Evolutionary conservation across 2,329 filamentous ascomycete genomes (phyloP).

Genomic region (Leptographium procerum): DNA sequence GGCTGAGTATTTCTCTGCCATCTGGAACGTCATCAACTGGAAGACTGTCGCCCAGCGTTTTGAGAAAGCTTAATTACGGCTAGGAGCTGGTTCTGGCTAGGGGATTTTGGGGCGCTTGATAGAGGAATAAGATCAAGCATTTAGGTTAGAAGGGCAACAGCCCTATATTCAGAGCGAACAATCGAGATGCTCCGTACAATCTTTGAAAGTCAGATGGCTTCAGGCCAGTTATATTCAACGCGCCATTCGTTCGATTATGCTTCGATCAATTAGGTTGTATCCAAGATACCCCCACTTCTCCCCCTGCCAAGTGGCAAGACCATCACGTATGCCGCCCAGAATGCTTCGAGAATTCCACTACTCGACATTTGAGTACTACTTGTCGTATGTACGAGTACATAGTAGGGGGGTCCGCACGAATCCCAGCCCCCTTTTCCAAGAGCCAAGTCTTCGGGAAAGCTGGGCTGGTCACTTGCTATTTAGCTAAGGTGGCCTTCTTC

Average conservation of each 20-base stretch:
- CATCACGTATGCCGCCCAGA: neutral
- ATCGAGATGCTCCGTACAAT: too few species aligned
- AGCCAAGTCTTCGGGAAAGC: neutral
- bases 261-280: neutral
- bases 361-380: too few species aligned
- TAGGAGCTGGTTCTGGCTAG: neutral
- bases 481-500: constrained; percentile 14
- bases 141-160: neutral
- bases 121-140: too few species aligned
- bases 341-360: too few species aligned
- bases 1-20: constrained; percentile 85
- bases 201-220: neutral
- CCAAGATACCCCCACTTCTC: neutral
- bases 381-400: neutral
- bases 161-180: neutral
- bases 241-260: neutral
- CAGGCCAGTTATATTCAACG: neutral
- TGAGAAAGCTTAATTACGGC: constrained; percentile 13
- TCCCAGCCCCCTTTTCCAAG: constrained; percentile 2
- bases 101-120: neutral
- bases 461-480: constrained; percentile 1
- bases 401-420: neutral
- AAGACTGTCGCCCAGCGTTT: constrained; percentile 75
- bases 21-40: constrained; percentile 97
- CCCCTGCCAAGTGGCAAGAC: neutral